These are phyloP conservation scores for Lasiodiplodia theobromae DNA, from an alignment of 2,329 filamentous ascomycete genomes.

Conservation along the genomic window DNA sequence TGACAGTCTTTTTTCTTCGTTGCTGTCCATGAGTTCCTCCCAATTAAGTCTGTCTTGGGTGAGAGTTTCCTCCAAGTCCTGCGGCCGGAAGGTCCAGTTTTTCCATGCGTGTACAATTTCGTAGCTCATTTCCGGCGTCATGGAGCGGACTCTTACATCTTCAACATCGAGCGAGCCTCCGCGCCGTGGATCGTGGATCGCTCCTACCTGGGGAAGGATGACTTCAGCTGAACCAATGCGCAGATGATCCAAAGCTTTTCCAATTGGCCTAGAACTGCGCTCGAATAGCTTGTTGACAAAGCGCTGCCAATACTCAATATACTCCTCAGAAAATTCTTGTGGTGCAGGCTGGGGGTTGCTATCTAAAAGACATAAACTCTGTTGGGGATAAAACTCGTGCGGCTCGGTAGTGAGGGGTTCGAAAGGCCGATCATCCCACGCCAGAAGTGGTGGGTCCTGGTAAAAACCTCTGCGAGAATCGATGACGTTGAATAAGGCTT, in stretches of 20 bases:
- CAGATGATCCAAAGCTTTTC: conserved; percentile 2
- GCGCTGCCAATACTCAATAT: conserved; percentile 25
- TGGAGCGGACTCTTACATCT: conserved; percentile 39
- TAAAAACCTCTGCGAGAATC: conserved; percentile 62
- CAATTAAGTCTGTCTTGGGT: neutral
- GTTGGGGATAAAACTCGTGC: conserved; percentile 72
- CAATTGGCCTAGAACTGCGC: neutral
- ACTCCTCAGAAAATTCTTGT: conserved; percentile 15
- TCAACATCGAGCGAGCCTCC: conserved; percentile 44
- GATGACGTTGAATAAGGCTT: neutral
- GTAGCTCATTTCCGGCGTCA: conserved; percentile 44
- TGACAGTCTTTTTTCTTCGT: neutral
- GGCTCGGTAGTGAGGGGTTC: conserved; percentile 69
- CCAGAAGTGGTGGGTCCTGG: conserved; percentile 60
- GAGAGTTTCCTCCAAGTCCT: conserved; percentile 32
- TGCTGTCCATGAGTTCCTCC: neutral
- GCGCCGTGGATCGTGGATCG: conserved; percentile 40
- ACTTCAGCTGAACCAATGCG: conserved; percentile 4
- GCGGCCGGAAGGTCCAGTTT: conserved; percentile 45
- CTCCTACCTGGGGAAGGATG: conserved; percentile 34
- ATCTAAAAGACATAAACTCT: conserved; percentile 67
- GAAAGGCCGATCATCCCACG: conserved; percentile 73
- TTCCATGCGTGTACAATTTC: conserved; percentile 41
- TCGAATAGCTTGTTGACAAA: neutral
- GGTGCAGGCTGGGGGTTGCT: conserved; percentile 63